A percentile compares a stretch with the other conserved stretches of the same genome.
phyloP scores from a whole-genome alignment of 2,329 filamentous ascomycete genomes.

The Trichophyton schoenleinii region DNA sequence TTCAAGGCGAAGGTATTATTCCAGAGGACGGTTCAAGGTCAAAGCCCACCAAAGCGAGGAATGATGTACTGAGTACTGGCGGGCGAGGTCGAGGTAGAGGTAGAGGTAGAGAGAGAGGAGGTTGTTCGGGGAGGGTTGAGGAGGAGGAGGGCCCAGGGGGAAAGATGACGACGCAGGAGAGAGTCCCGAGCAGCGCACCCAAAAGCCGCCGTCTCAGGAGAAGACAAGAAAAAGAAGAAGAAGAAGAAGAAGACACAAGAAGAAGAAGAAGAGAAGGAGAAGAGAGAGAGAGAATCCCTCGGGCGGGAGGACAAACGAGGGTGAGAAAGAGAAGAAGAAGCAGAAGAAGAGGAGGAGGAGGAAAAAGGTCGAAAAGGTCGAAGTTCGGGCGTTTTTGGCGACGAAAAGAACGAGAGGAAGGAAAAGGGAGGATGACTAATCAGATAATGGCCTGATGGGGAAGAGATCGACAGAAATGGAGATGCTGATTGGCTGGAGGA shows the following conservation, averaged over 20 bases:
- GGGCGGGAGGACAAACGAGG: constrained; percentile 17
- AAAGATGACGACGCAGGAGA: too few relatives aligned
- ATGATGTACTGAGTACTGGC: constrained; percentile 20
- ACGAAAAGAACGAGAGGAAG: neutral
- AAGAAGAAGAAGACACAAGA: constrained; percentile 13
- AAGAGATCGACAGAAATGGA: neutral
- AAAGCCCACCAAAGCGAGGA: constrained; percentile 10
- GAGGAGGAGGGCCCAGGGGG: too few relatives aligned
- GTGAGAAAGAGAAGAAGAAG: constrained; percentile 17
- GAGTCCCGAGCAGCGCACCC: too few relatives aligned
- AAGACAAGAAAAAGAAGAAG: constrained; percentile 13
- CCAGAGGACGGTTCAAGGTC: constrained; percentile 20
- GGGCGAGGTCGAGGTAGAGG: neutral
- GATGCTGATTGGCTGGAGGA: neutral
- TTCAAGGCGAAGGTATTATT: constrained; percentile 9
- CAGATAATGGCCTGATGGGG: neutral
- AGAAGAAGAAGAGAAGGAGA: constrained; percentile 11
- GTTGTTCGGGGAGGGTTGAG: too few relatives aligned
- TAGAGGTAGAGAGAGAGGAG: too few relatives aligned
- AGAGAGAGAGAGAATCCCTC: constrained; percentile 14
- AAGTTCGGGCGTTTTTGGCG: neutral
- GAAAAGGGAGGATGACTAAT: too few relatives aligned
- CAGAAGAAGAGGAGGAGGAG: constrained; percentile 20
- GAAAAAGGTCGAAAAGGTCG: neutral
- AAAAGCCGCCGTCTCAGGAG: too few relatives aligned